Conservation (phyloP, 2,329 filamentous ascomycete species). For the Pseudonectria buxi region DNA sequence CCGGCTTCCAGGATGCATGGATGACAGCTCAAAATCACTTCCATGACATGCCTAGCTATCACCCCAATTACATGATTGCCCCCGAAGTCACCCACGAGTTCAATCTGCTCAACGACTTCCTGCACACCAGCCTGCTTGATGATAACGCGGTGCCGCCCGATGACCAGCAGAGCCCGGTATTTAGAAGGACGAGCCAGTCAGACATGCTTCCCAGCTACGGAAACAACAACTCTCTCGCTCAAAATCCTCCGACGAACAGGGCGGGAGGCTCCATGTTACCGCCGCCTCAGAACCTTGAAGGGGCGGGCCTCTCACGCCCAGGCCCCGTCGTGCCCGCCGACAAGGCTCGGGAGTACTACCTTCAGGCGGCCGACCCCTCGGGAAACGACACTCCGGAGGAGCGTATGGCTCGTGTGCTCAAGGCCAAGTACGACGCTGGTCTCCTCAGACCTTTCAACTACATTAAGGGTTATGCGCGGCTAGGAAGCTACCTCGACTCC, state of each 20-base stretch:
- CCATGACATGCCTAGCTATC: conserved; percentile 90
- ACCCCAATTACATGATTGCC: conserved; percentile 88
- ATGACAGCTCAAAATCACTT: conserved; percentile 64
- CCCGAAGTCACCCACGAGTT: conserved; percentile 96
- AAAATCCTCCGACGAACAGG: conserved; percentile 17
- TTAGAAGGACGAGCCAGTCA: conserved; percentile 35
- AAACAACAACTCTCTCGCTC: conserved; percentile 29
- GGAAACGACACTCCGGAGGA: conserved; percentile 82
- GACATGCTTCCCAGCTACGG: conserved; percentile 45
- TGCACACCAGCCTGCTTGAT: conserved; percentile 86
- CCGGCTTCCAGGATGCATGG: conserved; percentile 78
- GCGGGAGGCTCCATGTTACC: conserved; percentile 39
- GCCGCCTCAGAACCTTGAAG: conserved; percentile 37
- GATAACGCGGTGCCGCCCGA: conserved; percentile 67
- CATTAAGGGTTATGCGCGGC: conserved; percentile 85
- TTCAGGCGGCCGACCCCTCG: conserved; percentile 91
- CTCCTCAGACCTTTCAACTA: conserved; percentile 97
- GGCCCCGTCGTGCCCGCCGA: conserved; percentile 58
- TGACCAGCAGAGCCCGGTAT: conserved; percentile 47
- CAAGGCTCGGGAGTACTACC: conserved; percentile 84
- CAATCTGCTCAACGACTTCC: conserved; percentile 91
- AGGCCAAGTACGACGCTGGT: conserved; percentile 93
- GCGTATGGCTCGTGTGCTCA: conserved; percentile 88
- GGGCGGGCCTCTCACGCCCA: conserved; percentile 53
- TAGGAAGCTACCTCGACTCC: conserved; percentile 86